Evolutionary conservation across 2,329 filamentous ascomycete genomes (phyloP), one percentile per base, ranked within the genome.

Genomic region (Aspergillus sp.): DNA sequence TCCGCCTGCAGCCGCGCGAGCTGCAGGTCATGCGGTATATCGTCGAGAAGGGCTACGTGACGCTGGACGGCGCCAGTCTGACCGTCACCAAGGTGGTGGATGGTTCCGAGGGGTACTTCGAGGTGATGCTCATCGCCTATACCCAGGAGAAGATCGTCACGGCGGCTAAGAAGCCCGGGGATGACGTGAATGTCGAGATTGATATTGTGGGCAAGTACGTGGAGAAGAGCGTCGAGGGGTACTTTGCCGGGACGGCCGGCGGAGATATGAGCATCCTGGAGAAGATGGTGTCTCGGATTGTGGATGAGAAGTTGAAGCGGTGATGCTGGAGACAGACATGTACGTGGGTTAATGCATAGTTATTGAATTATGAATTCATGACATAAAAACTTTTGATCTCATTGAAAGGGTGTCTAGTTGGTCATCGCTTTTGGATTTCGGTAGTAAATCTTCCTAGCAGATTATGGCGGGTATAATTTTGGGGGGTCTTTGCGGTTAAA

Each of bases 51-150:
- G 95, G 95, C 53, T 99, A 92, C 76, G 87, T 99, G 57, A 92
- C 93, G 49, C 85, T 99, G 54, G 95, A 99, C 73, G 95, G 95
- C 4, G 94, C 95, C 24, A 97, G 93, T 73, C 80, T 99, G 81
- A 99, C 95, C 0, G 85, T 99, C 2, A 98, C 94, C 2, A 84
- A 85, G 66, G 94, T 98, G 31, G 80, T 94, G 69, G 94, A 97
- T 75, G 83, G 73, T 4, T 85, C 87, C 65, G 88, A 89, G 47
- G 96, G 92, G 75, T 97, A 89, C 85, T 89, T 85, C 79, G 95
- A 98, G 84, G 90, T 99, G 53, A 99, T 99, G 95, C 82, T 99
- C 62, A 97, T 99, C 75, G 86, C 90, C 9, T 99, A 99, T 77
- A 97, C 95, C 11, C 95, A 98, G 80, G 91, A 94, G 77, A 90